Percentiles rank a stretch among this genome's conserved stretches.
phyloP scores from a whole-genome alignment of 2,329 filamentous ascomycete genomes.

The Aspergillus novoparasiticus region DNA sequence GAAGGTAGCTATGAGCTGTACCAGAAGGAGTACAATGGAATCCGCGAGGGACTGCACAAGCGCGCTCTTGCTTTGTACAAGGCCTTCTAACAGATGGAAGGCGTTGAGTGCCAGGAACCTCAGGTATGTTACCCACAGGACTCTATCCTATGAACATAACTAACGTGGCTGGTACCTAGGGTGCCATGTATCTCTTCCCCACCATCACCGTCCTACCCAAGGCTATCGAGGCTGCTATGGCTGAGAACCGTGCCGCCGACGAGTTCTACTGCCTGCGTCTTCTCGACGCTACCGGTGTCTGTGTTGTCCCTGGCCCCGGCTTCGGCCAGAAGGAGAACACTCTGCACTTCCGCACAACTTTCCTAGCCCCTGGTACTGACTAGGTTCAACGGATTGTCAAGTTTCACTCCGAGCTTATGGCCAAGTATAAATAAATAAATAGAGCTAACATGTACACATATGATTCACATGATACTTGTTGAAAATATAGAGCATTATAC shows the following conservation, averaged over 20 bases:
- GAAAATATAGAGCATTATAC: constrained; percentile 7
- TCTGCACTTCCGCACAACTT: constrained; percentile 93
- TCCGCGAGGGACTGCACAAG: constrained; percentile 75
- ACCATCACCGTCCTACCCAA: constrained; percentile 79
- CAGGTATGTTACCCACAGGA: constrained; percentile 51
- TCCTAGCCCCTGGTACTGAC: constrained; percentile 92
- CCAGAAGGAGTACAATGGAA: constrained; percentile 78
- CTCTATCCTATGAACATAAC: neutral
- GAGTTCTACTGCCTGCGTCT: constrained; percentile 93
- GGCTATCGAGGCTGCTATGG: constrained; percentile 73
- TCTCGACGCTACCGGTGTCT: constrained; percentile 92
- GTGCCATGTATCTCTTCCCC: constrained; percentile 98
- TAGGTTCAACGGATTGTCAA: constrained; percentile 86
- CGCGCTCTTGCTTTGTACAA: constrained; percentile 84
- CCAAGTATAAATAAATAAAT: constrained; percentile 59
- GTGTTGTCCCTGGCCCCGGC: constrained; percentile 86
- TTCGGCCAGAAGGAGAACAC: constrained; percentile 94
- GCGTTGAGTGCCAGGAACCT: constrained; percentile 84
- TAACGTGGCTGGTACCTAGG: constrained; percentile 52
- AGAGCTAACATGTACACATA: neutral
- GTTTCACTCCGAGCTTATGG: constrained; percentile 91
- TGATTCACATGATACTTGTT: constrained; percentile 1
- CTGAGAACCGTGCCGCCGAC: constrained; percentile 75
- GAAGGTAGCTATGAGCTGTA: constrained; percentile 85
- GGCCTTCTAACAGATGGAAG: constrained; percentile 93